Evolutionary conservation across 2,329 filamentous ascomycete genomes (phyloP), one percentile per base, ranked within the genome.

Genomic region (Alternaria brassicae): DNA sequence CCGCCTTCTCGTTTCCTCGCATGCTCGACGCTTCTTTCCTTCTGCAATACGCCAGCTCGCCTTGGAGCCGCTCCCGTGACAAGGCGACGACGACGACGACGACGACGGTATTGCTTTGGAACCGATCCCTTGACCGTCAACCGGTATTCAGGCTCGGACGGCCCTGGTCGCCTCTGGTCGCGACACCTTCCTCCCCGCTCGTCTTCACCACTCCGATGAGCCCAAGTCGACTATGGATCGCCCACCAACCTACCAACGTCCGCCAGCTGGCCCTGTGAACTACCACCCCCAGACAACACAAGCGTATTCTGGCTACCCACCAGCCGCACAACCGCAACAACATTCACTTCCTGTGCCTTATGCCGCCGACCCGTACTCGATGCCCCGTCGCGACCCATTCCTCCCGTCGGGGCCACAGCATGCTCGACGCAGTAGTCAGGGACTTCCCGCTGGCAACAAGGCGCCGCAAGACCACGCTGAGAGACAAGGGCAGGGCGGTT

Each of bases 381-480:
- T 81, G 56, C 72, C 78, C 48, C 79, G 76, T 57, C 78, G 79
- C 73, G 81, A 83, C 65, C 80, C 81, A 10, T 84, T 83, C 68
- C 69, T 81, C 37, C 78, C 80, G 6, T 69, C 73, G 13, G 50
- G 62, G 19, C 63, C 77, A 36, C 72, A 78, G 39, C 76, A 77
- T 61, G 67, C 34, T 47, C 76, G 81, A 53, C 72, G 75, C 67
- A 77, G 71, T 56, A 81, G 81, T 67, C 77, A 81, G 61, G 79
- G 78, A 41, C 53, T 70, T 8, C 67, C 69, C 52, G 72, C 65
- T 28, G 67, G 75, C 62, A 74, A 77, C 54, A 69, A 66, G 8
- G 53, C 69, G 51, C 63, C 69, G 28, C 65, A 71, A 34, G 60
- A 56, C 44, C 72, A 72, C 41, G 61, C 53, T 10, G 78, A 79